Evolutionary conservation across 2,329 filamentous ascomycete species (phyloP).

Genomic region (Lecanosticta acicola): DNA sequence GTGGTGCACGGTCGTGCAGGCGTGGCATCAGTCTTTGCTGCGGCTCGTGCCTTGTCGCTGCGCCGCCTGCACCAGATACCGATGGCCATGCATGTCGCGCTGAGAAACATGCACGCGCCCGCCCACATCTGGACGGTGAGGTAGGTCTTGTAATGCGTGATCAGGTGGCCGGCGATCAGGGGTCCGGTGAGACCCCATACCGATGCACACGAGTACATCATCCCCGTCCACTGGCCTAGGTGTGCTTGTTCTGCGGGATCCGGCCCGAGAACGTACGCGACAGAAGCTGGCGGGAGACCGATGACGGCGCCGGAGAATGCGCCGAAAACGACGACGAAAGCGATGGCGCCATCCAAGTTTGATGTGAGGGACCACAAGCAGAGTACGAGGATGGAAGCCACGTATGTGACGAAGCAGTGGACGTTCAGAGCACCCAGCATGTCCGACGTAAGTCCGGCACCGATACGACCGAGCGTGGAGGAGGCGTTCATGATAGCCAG

Average conservation of each 20-base stretch:
- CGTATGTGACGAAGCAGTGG: conserved; percentile 39
- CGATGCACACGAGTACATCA: conserved; percentile 47
- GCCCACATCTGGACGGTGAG: conserved; percentile 46
- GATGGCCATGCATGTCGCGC: conserved; percentile 38
- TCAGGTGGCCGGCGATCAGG: conserved; percentile 44
- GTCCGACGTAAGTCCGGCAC: conserved; percentile 43
- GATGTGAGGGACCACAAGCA: conserved; percentile 41
- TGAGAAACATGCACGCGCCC: conserved; percentile 39
- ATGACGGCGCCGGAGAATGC: conserved; percentile 46
- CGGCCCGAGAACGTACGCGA: conserved; percentile 42
- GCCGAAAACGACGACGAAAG: conserved; percentile 47
- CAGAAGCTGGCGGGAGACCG: conserved; percentile 45
- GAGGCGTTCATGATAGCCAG: conserved; percentile 47
- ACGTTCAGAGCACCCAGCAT: conserved; percentile 42
- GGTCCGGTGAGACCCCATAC: conserved; percentile 44
- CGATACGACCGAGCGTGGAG: conserved; percentile 44
- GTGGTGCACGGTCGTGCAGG: neutral
- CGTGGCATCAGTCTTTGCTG: neutral
- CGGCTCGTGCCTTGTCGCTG: conserved; percentile 6
- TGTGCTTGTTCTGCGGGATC: conserved; percentile 32
- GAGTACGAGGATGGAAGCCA: conserved; percentile 40
- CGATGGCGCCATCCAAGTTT: conserved; percentile 37
- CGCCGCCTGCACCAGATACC: conserved; percentile 17
- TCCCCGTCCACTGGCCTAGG: conserved; percentile 49
- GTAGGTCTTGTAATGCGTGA: conserved; percentile 38